Percentiles rank a stretch among this genome's conserved stretches.
These are phyloP conservation scores for Pythium brachiatum DNA, from an alignment of 352 stramenopile genomes.

Conservation along the genomic window DNA sequence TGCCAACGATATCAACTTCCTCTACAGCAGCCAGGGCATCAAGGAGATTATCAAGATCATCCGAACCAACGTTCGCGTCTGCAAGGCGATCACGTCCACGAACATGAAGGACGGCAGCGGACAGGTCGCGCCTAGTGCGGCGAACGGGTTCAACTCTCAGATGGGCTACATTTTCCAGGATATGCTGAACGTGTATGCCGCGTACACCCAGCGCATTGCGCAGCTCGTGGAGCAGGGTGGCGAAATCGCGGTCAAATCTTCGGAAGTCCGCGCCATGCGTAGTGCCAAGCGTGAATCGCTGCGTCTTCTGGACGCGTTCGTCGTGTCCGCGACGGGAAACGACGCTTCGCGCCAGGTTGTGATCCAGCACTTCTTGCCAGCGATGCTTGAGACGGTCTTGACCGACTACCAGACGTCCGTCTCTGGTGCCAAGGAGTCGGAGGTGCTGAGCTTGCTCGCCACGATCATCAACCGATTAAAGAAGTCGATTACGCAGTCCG, in stretches of 20 bases:
- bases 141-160: constrained; percentile 96
- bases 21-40: constrained; percentile 77
- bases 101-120: constrained; percentile 23
- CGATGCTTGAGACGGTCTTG: constrained; percentile 96
- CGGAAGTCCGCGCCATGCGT: constrained; percentile 91
- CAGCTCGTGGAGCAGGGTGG: constrained; percentile 86
- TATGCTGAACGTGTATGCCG: constrained; percentile 98
- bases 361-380: constrained; percentile 94
- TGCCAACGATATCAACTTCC: constrained; percentile 66
- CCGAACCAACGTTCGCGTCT: constrained; percentile 97
- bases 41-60: constrained; percentile 98
- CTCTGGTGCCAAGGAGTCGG: constrained; percentile 75
- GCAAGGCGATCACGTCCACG: constrained; percentile 76
- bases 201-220: constrained; percentile 97
- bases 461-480: constrained; percentile 97
- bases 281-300: constrained; percentile 97
- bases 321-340: constrained; percentile 82
- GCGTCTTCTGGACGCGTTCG: constrained; percentile 95
- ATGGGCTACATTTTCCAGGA: constrained; percentile 98
- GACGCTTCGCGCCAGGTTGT: constrained; percentile 81
- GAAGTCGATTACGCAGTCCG: constrained; percentile 70
- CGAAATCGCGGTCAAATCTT: constrained; percentile 94
- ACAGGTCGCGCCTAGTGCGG: constrained; percentile 39
- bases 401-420: constrained; percentile 93
- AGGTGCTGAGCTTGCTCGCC: constrained; percentile 95